Base-by-base conservation (phyloP, 352 stramenopile genomes). In the Aphanomyces astaci region DNA sequence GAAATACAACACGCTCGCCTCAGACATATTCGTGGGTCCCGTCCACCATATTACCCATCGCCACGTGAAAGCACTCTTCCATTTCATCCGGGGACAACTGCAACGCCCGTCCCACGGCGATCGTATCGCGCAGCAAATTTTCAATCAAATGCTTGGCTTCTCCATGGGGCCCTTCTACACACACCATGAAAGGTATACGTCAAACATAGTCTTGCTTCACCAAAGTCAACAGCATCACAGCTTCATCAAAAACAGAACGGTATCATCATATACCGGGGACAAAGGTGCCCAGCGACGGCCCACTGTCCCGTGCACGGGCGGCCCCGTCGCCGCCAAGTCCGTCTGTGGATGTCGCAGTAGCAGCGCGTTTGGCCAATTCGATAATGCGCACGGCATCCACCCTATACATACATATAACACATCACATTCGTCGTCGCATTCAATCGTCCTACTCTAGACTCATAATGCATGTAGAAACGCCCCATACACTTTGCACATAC, bases 281-380 rank as follows among this genome's bases (percentile, higher is more conserved):
- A 3, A 28, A 27, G 5, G 2, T 30, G 15, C 46, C 19, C 15
- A 22, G 1, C 11, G 46, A 54, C 46, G n/a, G 15, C 15, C 53
- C 22, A 40, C 53, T 31, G 22, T 5, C 2, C 36, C 7, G 7
- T 43, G 36, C 36, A 15, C 36, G 36, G 7, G 36, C 15, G 36
- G 15, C 36, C 36, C 7, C 7, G 36, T 43, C 36, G 7, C n/a
- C n/a, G n/a, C 36, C 7, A 43, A 15, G 36, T 7, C 15, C 15
- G 36, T 15, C 46, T 13, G 11, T 5, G 15, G 46, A 13, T 22
- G 22, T 1, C 9, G 15, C 46, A 2, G 46, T 4, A 11, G 70
- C 45, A n/a, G 66, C 27, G 66, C 78, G 81, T 70, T 86, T 86
- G 39, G 71, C 70, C 10, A 75, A 64, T 54, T 86, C 75, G 48